Conservation (phyloP, 1,139 yeast species). For the Hansenula sp. region DNA sequence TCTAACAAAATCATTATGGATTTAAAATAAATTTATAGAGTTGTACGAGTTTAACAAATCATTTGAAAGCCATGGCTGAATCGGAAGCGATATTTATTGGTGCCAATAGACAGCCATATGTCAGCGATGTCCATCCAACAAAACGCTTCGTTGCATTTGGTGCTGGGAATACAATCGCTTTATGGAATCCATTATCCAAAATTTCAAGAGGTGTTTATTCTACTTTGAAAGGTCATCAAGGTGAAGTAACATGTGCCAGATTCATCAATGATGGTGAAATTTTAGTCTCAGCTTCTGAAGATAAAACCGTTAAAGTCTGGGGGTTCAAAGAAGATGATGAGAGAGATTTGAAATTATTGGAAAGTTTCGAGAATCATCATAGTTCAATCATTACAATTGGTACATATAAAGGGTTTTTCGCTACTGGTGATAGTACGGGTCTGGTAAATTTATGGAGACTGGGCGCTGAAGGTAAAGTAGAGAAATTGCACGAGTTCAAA, state of each 20-base stretch:
- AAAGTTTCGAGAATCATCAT: slow-evolving; percentile 35
- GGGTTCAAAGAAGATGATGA: slow-evolving; percentile 21
- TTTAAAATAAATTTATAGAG: too few species aligned
- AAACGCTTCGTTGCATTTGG: slow-evolving; percentile 64
- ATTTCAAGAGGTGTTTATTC: slow-evolving; percentile 42
- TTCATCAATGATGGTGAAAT: slow-evolving; percentile 45
- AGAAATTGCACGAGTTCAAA: slow-evolving; percentile 31
- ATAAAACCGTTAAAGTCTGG: slow-evolving; percentile 63
- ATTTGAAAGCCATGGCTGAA: slow-evolving; percentile 17
- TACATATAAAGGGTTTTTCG: slow-evolving; percentile 35
- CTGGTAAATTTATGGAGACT: slow-evolving; percentile 46
- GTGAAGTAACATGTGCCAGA: slow-evolving; percentile 55
- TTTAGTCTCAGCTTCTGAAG: slow-evolving; percentile 66
- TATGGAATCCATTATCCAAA: slow-evolving; percentile 59
- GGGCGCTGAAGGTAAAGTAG: slow-evolving; percentile 21
- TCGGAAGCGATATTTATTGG: slow-evolving; percentile 69
- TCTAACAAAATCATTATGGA: too few species aligned
- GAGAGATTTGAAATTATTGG: slow-evolving; percentile 25
- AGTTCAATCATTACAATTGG: slow-evolving; percentile 48
- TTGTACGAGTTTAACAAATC: too few species aligned
- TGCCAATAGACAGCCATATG: slow-evolving; percentile 71
- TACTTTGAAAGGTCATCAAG: slow-evolving; percentile 57
- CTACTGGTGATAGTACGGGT: slow-evolving; percentile 70
- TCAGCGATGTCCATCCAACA: slow-evolving; percentile 49
- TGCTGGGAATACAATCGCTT: slow-evolving; percentile 67